Evolutionary conservation across 2,329 filamentous ascomycete species (phyloP), one percentile per base, ranked within the genome.

Genomic region (Sarocladium oryzae): DNA sequence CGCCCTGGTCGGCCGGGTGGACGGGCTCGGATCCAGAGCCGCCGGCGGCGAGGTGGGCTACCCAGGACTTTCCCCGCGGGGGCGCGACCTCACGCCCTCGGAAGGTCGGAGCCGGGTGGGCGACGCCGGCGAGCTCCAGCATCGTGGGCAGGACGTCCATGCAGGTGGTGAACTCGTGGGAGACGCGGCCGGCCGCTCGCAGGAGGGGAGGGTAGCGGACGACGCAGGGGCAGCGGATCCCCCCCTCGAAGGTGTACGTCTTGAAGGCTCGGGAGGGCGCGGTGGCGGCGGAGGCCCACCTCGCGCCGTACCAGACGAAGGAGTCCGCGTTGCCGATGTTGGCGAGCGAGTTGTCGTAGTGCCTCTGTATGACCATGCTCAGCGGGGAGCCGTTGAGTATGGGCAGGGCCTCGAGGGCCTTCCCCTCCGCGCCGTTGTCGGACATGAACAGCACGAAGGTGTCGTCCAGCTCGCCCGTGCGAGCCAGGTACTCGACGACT

Each of bases 381-480:
- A 40, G 7, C 9, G 37, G n/a, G 7, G 18, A 20, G 23, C 40
- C 23, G 5, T n/a, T 4, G 13, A 45, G 7, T 6, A 52, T 38
- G 10, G 49, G 49, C 11, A 26, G n/a, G 11, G 79, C 77, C 57
- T 84, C 79, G 55, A 79, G 78, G 1, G 72, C 72, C 15, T 76
- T 77, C 10, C 79, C 79, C 56, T 83, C 80, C 10, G 79, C 79
- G 2, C 80, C 80, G 54, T 84, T 84, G 63, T 84, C 80, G 1
- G 73, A 79, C 68, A 84, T 76, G 69, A 85, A 84, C 58, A 76
- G 73, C 49, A 85, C 70, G 54, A 84, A 78, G 2, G 81, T 85
- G 61, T 84, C 82, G 55, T 85, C 81, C 1, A 80, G 68, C 59
- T 85, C 80, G 52, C 73, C 77, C 2, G 73, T 77, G 38, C 71